phyloP scores from a whole-genome alignment of 2,329 filamentous ascomycete genomes.

The Fusarium sp. region DNA sequence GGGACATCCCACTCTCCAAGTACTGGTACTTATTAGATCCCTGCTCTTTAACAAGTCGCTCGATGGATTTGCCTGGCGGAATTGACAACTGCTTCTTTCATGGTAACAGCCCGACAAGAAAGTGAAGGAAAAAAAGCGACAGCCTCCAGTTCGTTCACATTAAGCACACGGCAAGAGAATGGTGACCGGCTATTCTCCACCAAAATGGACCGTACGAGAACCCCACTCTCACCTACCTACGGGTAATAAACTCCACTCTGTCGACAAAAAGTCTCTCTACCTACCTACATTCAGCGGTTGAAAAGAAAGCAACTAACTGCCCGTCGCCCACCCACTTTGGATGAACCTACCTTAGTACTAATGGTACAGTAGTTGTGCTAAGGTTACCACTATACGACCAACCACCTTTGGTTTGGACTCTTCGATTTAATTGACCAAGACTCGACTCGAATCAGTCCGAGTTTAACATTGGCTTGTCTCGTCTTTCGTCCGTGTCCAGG shows the following conservation, averaged over 20 bases:
- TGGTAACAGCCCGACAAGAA: neutral
- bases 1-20: conserved; percentile 10
- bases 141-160: neutral
- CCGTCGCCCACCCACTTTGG: neutral
- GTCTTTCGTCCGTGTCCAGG: neutral
- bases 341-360: neutral
- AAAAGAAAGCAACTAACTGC: neutral
- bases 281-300: conserved; percentile 12
- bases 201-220: neutral
- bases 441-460: conserved; percentile 1
- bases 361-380: neutral
- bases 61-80: neutral
- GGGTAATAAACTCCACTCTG: conserved; percentile 22
- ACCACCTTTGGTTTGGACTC: conserved; percentile 29
- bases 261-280: conserved; percentile 35
- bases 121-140: neutral
- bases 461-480: conserved; percentile 11
- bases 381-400: conserved; percentile 34
- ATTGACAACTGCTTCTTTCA: neutral
- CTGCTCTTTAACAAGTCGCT: neutral
- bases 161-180: conserved; percentile 5
- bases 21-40: conserved; percentile 19
- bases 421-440: neutral
- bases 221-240: conserved; percentile 24
- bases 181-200: conserved; percentile 12